A percentile compares a stretch with the other conserved stretches of the same genome.
Evolutionary conservation across 805 yeast genomes (phyloP).

Genomic region (Lipomyces mesembrius): DNA sequence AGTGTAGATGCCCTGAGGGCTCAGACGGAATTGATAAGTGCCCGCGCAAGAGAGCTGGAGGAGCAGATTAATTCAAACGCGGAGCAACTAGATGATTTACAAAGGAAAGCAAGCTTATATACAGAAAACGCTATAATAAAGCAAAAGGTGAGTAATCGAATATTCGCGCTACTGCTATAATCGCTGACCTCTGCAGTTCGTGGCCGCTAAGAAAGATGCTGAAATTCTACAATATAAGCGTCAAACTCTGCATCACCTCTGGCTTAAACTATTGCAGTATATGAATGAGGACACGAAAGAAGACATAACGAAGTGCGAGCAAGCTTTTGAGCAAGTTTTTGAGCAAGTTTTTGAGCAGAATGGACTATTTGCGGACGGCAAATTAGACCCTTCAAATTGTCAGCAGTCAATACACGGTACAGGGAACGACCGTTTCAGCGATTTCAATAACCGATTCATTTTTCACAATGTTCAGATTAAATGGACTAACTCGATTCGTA

Average conservation of each 20-base stretch:
- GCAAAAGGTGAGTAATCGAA: conserved; percentile 16
- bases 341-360: neutral
- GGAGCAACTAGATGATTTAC: conserved; percentile 17
- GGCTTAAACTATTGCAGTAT: conserved; percentile 25
- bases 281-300: conserved; percentile 12
- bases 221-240: conserved; percentile 21
- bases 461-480: conserved; percentile 73
- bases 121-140: conserved; percentile 22
- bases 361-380: conserved; percentile 18
- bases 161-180: neutral
- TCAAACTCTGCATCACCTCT: conserved; percentile 27
- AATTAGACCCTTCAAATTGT: neutral
- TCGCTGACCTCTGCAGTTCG: conserved; percentile 12
- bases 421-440: conserved; percentile 24
- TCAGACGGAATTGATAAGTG: conserved; percentile 54
- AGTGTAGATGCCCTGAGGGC: conserved; percentile 57
- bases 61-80: conserved; percentile 46
- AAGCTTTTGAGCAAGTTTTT: neutral
- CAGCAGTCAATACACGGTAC: conserved; percentile 8
- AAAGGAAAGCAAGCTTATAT: conserved; percentile 17
- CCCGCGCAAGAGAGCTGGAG: conserved; percentile 49
- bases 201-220: conserved; percentile 22
- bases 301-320: neutral
- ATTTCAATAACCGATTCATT: conserved; percentile 69
- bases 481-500: conserved; percentile 76